Conservation (phyloP, 768 basidiomycete species). For the Ephemerocybe angulata region DNA sequence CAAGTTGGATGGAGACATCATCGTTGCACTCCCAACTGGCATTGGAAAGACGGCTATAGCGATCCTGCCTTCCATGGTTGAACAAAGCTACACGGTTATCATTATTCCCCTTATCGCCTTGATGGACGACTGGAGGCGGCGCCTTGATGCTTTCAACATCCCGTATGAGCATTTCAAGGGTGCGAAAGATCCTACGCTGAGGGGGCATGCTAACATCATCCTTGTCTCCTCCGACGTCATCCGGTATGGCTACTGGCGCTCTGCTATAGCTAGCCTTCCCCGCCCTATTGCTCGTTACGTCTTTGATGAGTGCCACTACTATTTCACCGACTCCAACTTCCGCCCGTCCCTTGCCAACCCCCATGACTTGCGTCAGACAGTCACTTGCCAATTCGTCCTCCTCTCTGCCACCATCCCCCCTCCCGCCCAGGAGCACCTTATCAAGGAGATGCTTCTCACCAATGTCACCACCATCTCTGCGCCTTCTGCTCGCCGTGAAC, state of each 20-base stretch:
- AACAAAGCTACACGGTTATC: background rate
- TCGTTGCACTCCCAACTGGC: background rate
- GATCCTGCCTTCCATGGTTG: background rate
- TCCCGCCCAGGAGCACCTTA: background rate
- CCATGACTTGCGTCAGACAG: background rate
- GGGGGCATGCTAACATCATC: background rate
- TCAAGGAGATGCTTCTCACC: background rate
- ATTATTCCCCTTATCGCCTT: background rate
- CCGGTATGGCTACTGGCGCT: background rate
- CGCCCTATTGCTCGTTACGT: background rate
- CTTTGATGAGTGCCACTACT: background rate
- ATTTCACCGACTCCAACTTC: background rate
- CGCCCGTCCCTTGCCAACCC: background rate
- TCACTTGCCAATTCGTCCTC: background rate
- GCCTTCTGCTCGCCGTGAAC: background rate
- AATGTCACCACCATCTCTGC: background rate
- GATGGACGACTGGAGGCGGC: background rate
- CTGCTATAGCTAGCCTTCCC: background rate
- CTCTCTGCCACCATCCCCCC: background rate
- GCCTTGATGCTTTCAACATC: background rate
- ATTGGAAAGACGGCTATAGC: background rate
- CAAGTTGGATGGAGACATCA: background rate
- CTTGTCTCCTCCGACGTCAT: background rate
- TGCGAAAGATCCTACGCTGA: background rate
- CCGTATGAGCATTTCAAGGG: background rate